phyloP scores from a whole-genome alignment of 192 early-diverging fungal genomes.

The Diversispora epigaea region DNA sequence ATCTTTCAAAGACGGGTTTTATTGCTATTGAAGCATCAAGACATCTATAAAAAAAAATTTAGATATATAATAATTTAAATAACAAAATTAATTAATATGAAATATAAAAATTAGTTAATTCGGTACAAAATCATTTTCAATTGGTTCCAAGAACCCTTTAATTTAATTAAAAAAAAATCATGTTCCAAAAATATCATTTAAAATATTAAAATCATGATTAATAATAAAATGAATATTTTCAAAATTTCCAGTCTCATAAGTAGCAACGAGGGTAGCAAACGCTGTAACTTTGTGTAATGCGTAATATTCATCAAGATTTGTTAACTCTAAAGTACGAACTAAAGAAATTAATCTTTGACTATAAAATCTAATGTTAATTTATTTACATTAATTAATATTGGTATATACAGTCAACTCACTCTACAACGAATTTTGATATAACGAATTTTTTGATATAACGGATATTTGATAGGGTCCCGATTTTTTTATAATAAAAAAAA shows the following conservation, averaged over 20 bases:
- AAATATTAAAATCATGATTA: background rate
- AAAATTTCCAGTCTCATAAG: conserved; percentile 82
- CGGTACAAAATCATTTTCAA: conserved; percentile 93
- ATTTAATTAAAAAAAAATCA: background rate
- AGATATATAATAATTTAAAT: background rate
- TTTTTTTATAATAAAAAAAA: too few species aligned
- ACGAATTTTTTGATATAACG: too few species aligned
- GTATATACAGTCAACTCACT: too few species aligned
- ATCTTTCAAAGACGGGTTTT: conserved; percentile 93
- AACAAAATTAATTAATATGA: background rate
- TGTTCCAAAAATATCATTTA: background rate
- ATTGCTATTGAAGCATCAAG: conserved; percentile 96
- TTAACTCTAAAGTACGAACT: conserved; percentile 88
- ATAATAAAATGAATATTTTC: too few species aligned
- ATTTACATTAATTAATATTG: too few species aligned
- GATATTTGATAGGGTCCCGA: too few species aligned
- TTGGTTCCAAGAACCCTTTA: conserved; percentile 89
- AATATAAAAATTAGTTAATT: conserved; percentile 48
- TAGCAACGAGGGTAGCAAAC: conserved; percentile 94
- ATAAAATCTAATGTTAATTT: conserved; percentile 59
- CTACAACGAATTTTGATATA: too few species aligned
- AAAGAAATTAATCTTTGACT: conserved; percentile 88
- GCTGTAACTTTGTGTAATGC: conserved; percentile 82
- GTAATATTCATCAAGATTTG: conserved; percentile 84
- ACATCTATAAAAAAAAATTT: conserved; percentile 57